phyloP scores from a whole-genome alignment of 352 stramenopile genomes.

The Phytophthora syringae region DNA sequence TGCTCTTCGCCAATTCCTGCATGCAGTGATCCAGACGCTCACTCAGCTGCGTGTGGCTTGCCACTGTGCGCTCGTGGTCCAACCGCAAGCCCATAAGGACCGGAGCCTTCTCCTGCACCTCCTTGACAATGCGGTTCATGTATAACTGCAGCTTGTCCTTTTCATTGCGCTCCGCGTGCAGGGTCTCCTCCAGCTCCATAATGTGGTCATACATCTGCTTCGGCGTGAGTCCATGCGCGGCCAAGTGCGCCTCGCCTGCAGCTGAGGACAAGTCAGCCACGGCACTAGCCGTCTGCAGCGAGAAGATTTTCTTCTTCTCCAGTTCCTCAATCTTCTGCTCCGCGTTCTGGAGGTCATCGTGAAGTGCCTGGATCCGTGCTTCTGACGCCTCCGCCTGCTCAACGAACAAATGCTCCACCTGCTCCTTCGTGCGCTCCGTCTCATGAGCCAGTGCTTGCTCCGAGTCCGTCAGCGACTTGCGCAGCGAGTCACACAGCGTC shows the following conservation, averaged over 20 bases:
- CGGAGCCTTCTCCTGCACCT: constrained; percentile 93
- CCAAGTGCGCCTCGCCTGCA: constrained; percentile 68
- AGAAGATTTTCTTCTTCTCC: constrained; percentile 68
- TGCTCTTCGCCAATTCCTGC: constrained; percentile 75
- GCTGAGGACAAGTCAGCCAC: constrained; percentile 68
- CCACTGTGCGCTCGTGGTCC: constrained; percentile 90
- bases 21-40: constrained; percentile 69
- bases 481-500: constrained; percentile 58
- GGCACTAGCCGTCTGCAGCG: constrained; percentile 55
- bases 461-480: constrained; percentile 60
- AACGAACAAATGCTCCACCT: constrained; percentile 78
- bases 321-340: constrained; percentile 62
- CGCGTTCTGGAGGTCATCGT: constrained; percentile 62
- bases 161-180: constrained; percentile 77
- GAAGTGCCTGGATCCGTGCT: constrained; percentile 56
- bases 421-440: constrained; percentile 70
- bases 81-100: constrained; percentile 89
- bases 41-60: constrained; percentile 81
- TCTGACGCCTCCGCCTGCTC: constrained; percentile 70
- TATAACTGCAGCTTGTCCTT: constrained; percentile 92
- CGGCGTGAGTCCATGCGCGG: constrained; percentile 71
- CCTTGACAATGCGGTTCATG: constrained; percentile 91
- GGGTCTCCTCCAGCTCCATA: constrained; percentile 85
- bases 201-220: constrained; percentile 93
- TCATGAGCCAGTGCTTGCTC: constrained; percentile 68